Evolutionary conservation across 2,329 filamentous ascomycete genomes (phyloP), one percentile per base, ranked within the genome.

Genomic region (Beauveria caledonica): DNA sequence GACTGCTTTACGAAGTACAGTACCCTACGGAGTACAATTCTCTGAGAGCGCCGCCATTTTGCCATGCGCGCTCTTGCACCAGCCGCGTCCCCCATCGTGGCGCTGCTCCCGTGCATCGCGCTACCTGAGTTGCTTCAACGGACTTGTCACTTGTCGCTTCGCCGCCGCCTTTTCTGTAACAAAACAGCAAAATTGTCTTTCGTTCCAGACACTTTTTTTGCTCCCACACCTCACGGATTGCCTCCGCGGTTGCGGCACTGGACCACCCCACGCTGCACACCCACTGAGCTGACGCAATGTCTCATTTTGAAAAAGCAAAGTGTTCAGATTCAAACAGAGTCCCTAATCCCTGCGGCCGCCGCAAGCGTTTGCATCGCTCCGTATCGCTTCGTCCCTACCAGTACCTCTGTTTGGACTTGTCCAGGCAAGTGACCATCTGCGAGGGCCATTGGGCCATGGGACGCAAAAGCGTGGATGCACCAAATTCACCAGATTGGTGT

Each of bases 221-320:
- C 19, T 52, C 13, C 3, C 29, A n/a, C 9, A 17, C 48, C 29
- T 39, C 5, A 33, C 21, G n/a, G 29, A 29, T 44, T 54, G 21
- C 27, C 13, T 39, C 33, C 42, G 19, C 51, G 23, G 33, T 36
- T 36, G 33, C 54, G 46, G 29, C 54, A 58, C 55, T 36, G n/a
- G 3, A 36, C 36, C 51, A 53, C 51, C 39, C 21, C 36, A 53
- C 36, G 21, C 21, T 40, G n/a, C 17, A 40, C 45, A 27, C 44
- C 42, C 55, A 40, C 55, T 50, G 46, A 39, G 45, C 54, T 50
- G 45, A 50, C 36, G 50, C 55, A 45, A 42, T 58, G 55, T 58
- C 55, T 58, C 45, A 58, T 36, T 58, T 50, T 17, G 4, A n/a
- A 55, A 54, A 50, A 42, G 23, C 33, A 50, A 58, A 50, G 21